Evolutionary conservation across 352 stramenopile genomes (phyloP).

Genomic region (Phytophthora lateralis): DNA sequence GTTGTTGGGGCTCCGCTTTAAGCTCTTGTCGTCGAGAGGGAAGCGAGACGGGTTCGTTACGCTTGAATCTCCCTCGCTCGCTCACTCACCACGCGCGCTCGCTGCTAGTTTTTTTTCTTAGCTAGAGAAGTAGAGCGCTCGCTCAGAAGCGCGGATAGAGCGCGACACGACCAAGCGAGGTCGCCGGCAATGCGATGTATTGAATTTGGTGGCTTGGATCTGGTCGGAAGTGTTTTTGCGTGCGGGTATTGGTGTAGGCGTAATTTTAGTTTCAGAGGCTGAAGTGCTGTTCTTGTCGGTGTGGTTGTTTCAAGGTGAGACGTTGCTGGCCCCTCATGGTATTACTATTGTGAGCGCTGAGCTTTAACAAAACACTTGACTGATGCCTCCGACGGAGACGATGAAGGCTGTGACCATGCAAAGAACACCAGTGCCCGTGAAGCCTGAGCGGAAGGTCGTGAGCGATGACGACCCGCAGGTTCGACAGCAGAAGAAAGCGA

Average conservation of each 20-base stretch:
- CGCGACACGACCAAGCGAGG: constrained; percentile 14
- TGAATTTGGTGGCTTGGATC: constrained; percentile 35
- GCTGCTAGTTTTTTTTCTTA: constrained; percentile 25
- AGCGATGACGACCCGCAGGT: constrained; percentile 28
- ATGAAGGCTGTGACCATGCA: constrained; percentile 22
- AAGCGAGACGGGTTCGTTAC: not conserved
- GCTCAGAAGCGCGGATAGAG: constrained; percentile 21
- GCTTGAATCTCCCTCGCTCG: not conserved
- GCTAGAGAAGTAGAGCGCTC: constrained; percentile 20
- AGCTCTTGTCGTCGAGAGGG: not conserved
- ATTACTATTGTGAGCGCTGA: constrained; percentile 11
- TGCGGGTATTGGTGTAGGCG: not conserved
- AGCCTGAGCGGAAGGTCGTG: constrained; percentile 14
- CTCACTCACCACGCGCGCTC: constrained; percentile 2
- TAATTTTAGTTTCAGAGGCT: constrained; percentile 7
- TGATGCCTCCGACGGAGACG: constrained; percentile 14
- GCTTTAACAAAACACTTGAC: not conserved
- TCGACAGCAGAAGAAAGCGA: constrained; percentile 22
- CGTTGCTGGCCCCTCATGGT: not conserved
- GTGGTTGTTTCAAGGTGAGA: not conserved
- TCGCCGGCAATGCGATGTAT: constrained; percentile 38
- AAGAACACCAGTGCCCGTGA: constrained; percentile 10
- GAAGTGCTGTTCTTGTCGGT: constrained; percentile 14
- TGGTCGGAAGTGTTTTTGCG: constrained; percentile 4
- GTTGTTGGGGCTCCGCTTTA: not conserved